These are phyloP conservation scores for Trichocladium antarcticum DNA, from an alignment of 495 filamentous ascomycete species.

Conservation along the genomic window DNA sequence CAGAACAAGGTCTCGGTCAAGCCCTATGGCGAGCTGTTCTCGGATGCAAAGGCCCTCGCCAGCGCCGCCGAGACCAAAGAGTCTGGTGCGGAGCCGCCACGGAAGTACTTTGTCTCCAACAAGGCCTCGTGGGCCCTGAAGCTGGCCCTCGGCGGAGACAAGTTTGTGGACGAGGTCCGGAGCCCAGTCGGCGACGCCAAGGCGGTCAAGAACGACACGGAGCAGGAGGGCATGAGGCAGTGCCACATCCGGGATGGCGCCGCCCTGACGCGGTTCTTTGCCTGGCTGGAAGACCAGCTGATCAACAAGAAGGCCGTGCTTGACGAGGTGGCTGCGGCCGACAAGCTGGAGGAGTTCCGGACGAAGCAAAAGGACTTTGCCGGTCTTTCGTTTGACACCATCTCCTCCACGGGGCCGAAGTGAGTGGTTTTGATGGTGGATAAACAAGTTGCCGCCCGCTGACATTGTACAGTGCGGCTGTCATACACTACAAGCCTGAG, in stretches of 20 bases:
- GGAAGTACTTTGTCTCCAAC: conserved; percentile 80
- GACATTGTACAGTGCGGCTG: conserved; percentile 48
- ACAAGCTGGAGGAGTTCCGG: conserved; percentile 77
- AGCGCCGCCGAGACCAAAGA: conserved; percentile 31
- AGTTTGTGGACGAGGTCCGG: conserved; percentile 72
- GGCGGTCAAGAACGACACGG: conserved; percentile 89
- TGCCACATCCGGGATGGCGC: conserved; percentile 94
- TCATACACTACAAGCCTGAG: conserved; percentile 96
- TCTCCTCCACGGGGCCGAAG: conserved; percentile 90
- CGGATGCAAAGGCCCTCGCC: conserved; percentile 56
- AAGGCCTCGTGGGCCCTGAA: conserved; percentile 91
- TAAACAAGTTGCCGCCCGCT: no score
- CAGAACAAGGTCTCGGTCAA: conserved; percentile 58
- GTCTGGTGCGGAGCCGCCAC: conserved; percentile 26
- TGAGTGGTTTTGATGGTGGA: no score
- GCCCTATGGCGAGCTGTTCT: conserved; percentile 77
- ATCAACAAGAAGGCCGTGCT: conserved; percentile 58
- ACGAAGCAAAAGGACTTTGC: conserved; percentile 74
- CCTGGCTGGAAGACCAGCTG: conserved; percentile 90
- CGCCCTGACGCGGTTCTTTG: conserved; percentile 84
- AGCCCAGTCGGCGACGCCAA: conserved; percentile 91
- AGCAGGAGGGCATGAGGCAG: conserved; percentile 83
- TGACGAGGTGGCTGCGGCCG: conserved; percentile 83
- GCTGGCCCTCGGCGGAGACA: conserved; percentile 76
- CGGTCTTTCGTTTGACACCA: conserved; percentile 89